Evolutionary conservation across 257 asterid species (phyloP).

Genomic region (Solanum paucissectum): DNA sequence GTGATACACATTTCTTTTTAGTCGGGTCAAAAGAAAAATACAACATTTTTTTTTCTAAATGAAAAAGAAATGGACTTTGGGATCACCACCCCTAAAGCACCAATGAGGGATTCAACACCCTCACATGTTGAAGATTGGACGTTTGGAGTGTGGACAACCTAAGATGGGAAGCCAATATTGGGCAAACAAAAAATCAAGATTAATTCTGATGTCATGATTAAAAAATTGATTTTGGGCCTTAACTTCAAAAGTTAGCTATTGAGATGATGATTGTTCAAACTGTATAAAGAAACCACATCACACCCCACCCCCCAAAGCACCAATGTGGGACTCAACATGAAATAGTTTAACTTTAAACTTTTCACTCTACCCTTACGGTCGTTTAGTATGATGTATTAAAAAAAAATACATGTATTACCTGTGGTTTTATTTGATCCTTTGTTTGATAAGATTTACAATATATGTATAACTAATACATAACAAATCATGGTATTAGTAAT

Average conservation of each 20-base stretch:
- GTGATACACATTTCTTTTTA: not conserved
- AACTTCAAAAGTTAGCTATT: not conserved
- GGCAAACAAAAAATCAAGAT: not conserved
- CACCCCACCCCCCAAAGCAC: not conserved
- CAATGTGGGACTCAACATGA: not conserved
- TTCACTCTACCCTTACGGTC: not conserved
- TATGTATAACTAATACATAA: not conserved
- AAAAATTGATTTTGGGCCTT: not conserved
- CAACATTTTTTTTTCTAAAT: not conserved
- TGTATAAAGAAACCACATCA: not conserved
- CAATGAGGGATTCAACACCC: not conserved
- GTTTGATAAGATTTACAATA: not conserved
- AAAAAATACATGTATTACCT: not conserved
- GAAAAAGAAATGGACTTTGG: not conserved
- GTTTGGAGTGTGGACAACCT: not conserved
- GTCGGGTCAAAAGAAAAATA: not conserved
- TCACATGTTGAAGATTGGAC: not conserved
- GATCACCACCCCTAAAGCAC: not conserved
- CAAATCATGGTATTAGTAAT: not conserved
- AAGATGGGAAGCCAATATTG: not conserved
- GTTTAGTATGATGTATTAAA: not conserved
- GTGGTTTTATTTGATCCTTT: too few relatives aligned
- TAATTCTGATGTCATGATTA: not conserved
- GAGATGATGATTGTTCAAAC: not conserved
- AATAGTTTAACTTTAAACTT: not conserved